A percentile compares a stretch with the other conserved stretches of the same genome.
Conservation (phyloP, 2,329 filamentous ascomycete species). For the Aspergillus sergii region DNA sequence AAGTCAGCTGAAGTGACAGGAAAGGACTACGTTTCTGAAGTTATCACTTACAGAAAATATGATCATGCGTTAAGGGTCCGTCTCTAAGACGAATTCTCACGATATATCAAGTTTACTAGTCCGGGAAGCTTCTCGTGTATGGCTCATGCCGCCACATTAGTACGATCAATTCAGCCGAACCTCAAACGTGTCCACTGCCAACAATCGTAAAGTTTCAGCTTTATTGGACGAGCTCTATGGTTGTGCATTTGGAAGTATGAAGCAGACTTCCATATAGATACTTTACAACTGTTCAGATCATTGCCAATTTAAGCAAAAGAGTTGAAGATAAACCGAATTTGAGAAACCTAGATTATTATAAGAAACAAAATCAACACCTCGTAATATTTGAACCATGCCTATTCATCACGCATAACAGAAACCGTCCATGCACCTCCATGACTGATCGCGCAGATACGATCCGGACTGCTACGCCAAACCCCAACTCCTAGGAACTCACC, state of each 20-base stretch:
- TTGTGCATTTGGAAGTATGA: neutral
- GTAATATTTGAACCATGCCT: neutral
- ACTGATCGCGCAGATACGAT: slow-evolving; percentile 20
- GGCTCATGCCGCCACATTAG: neutral
- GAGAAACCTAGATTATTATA: neutral
- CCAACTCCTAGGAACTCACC: slow-evolving; percentile 29
- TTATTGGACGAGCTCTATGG: neutral
- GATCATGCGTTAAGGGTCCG: no score
- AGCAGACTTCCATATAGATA: neutral
- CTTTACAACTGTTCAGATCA: neutral
- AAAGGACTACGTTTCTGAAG: neutral
- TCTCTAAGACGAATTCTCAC: no score
- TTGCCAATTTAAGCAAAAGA: no score
- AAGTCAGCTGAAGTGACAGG: neutral
- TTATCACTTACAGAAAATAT: neutral
- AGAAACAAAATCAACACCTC: neutral
- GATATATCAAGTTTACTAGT: neutral
- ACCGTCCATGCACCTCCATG: slow-evolving; percentile 19
- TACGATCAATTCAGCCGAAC: neutral
- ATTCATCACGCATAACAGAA: slow-evolving; percentile 12
- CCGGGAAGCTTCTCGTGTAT: neutral
- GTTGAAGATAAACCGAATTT: neutral
- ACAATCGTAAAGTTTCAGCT: neutral
- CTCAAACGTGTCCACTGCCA: neutral
- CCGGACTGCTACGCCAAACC: slow-evolving; percentile 27